Evolutionary conservation across 495 filamentous ascomycete species (phyloP), one percentile per base, ranked within the genome.

Genomic region (Ascobolus immersus): DNA sequence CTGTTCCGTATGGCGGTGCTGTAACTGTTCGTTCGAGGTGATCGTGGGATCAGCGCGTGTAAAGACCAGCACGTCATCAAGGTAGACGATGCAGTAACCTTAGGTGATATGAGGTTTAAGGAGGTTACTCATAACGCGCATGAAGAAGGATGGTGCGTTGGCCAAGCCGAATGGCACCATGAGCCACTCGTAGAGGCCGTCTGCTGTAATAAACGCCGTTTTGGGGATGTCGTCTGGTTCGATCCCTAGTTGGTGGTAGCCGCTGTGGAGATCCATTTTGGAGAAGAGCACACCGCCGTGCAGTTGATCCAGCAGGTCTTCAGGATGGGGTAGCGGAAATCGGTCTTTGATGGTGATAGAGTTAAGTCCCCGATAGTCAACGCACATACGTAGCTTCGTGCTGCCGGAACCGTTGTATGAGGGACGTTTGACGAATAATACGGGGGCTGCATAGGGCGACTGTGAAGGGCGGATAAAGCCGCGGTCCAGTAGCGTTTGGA

Each of bases 361-460:
- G 33, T 67, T 67, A 1, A 65, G 31, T 6, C 40, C 40, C 2
- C 47, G 38, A 31, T 60, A 67, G 29, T 65, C 49, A 0, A 63
- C 43, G 44, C 51, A 65, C 33, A 69, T 43, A 0, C 46, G 34
- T 14, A 30, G 13, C 14, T 9, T 30, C 8, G n/a, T n/a, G n/a
- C n/a, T n/a, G n/a, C n/a, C n/a, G n/a, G n/a, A n/a, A n/a, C n/a
- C n/a, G n/a, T n/a, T n/a, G n/a, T n/a, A n/a, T n/a, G n/a, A n/a
- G n/a, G n/a, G n/a, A n/a, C n/a, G n/a, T n/a, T n/a, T n/a, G n/a
- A n/a, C n/a, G n/a, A n/a, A n/a, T n/a, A n/a, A n/a, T n/a, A n/a
- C n/a, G n/a, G n/a, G n/a, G n/a, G n/a, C n/a, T n/a, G n/a, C n/a
- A n/a, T n/a, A n/a, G n/a, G n/a, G n/a, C n/a, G n/a, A n/a, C n/a